Conservation (phyloP, 192 early-diverging fungal species). For the Chytriomyces confervae region DNA sequence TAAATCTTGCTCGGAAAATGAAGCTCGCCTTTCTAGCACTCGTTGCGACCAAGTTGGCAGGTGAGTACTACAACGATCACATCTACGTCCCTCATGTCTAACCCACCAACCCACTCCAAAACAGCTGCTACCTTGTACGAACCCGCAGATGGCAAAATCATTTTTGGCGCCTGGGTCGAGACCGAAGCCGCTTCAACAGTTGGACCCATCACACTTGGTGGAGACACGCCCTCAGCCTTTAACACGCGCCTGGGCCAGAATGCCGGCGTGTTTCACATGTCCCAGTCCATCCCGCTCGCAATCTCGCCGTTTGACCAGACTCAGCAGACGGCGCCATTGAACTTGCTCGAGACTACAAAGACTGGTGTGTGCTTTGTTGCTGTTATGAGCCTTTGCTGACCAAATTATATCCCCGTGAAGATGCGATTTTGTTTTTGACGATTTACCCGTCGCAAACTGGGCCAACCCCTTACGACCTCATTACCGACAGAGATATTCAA, state of each 20-base stretch:
- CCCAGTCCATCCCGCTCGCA: slow-evolving; percentile 40
- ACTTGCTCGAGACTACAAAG: slow-evolving; percentile 12
- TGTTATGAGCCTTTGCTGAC: too few species aligned
- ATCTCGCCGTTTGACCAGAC: slow-evolving; percentile 19
- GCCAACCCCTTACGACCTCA: background rate
- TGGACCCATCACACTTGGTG: slow-evolving; percentile 4
- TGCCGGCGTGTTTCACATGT: slow-evolving; percentile 44
- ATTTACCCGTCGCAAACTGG: slow-evolving; percentile 12
- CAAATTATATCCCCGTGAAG: too few species aligned
- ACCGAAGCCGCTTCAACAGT: slow-evolving; percentile 4
- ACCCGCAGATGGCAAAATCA: slow-evolving; percentile 42
- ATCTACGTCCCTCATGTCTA: too few species aligned
- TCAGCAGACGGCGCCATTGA: slow-evolving; percentile 20
- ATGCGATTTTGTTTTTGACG: slow-evolving; percentile 34
- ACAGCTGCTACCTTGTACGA: slow-evolving; percentile 37
- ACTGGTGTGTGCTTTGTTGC: slow-evolving; percentile 13
- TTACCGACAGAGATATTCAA: slow-evolving; percentile 26
- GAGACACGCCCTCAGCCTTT: slow-evolving; percentile 44
- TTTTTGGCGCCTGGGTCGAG: slow-evolving; percentile 48
- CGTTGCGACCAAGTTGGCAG: too few species aligned
- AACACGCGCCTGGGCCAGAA: slow-evolving; percentile 45
- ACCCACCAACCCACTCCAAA: background rate
- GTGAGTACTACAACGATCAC: too few species aligned
- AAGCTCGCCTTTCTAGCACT: too few species aligned
- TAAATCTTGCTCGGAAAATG: too few species aligned